Evolutionary conservation across 257 asterid species (phyloP).

Genomic region (Forsythia viridissima): DNA sequence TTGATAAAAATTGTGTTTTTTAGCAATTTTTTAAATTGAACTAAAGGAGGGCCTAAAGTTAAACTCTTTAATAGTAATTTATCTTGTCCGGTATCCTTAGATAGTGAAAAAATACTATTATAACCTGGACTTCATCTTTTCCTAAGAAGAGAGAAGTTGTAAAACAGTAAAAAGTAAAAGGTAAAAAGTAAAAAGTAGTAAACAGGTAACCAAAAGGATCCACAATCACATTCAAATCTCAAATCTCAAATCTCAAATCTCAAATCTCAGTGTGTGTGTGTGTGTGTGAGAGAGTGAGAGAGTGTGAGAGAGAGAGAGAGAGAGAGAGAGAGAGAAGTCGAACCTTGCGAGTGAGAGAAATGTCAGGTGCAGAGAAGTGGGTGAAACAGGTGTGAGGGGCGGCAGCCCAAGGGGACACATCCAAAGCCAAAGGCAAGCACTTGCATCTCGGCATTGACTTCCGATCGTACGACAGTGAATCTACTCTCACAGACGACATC

Average conservation of each 20-base stretch:
- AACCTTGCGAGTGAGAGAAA: constrained; percentile 93
- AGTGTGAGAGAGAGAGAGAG: not conserved
- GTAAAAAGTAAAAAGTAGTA: not conserved
- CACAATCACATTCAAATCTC: no score
- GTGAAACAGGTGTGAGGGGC: constrained; percentile 75
- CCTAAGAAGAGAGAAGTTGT: no score
- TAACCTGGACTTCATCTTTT: no score
- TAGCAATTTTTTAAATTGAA: no score
- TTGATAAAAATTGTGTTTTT: no score
- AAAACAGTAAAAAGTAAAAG: not conserved
- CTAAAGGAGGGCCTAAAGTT: no score
- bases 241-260: not conserved
- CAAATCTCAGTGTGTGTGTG: not conserved
- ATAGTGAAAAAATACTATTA: no score
- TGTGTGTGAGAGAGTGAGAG: not conserved
- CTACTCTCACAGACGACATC: constrained; percentile 58
- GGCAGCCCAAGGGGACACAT: constrained; percentile 69
- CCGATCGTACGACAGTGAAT: constrained; percentile 72
- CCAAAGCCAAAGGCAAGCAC: constrained; percentile 77
- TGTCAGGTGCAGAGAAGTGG: constrained; percentile 62
- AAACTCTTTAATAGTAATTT: no score
- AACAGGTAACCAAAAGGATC: no score
- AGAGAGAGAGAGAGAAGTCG: not conserved
- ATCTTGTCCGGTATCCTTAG: no score
- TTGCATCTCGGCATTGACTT: constrained; percentile 94